These are phyloP conservation scores for Penicillium sp. DNA, from an alignment of 2,329 filamentous ascomycete species.

Conservation along the genomic window DNA sequence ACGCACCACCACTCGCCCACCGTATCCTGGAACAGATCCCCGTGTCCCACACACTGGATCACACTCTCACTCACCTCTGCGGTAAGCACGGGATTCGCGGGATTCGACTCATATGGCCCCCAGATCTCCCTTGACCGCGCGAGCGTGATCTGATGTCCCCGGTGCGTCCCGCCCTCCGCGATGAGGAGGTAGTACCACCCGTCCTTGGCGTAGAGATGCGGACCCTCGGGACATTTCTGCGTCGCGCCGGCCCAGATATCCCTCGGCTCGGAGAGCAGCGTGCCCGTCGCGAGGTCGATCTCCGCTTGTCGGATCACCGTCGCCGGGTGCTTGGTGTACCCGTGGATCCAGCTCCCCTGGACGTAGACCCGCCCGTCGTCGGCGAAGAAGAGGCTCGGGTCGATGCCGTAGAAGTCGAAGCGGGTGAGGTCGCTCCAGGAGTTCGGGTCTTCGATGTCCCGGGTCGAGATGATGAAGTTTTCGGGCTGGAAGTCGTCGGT, in stretches of 20 bases:
- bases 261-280: background rate
- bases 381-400: slow-evolving; percentile 55
- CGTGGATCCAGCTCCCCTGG: slow-evolving; percentile 15
- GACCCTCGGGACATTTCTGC: slow-evolving; percentile 37
- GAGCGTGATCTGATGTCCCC: slow-evolving; percentile 29
- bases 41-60: slow-evolving; percentile 60
- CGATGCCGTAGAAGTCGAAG: slow-evolving; percentile 47
- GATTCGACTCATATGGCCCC: slow-evolving; percentile 43
- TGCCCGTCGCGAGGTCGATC: slow-evolving; percentile 36
- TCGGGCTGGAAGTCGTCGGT: slow-evolving; percentile 24
- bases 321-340: background rate
- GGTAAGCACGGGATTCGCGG: slow-evolving; percentile 36
- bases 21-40: slow-evolving; percentile 59
- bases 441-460: slow-evolving; percentile 45
- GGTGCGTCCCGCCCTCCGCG: slow-evolving; percentile 28
- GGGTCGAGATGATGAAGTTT: slow-evolving; percentile 48
- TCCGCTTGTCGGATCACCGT: slow-evolving; percentile 10
- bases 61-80: slow-evolving; percentile 42
- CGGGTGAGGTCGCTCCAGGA: slow-evolving; percentile 50
- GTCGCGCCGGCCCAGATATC: slow-evolving; percentile 55
- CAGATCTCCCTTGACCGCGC: slow-evolving; percentile 30
- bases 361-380: slow-evolving; percentile 47
- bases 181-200: slow-evolving; percentile 34
- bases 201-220: slow-evolving; percentile 34
- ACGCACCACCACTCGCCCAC: slow-evolving; percentile 59